Evolutionary conservation across 352 stramenopile species (phyloP), one percentile per base, ranked within the genome.

Genomic region (Elongisporangium anandrum): DNA sequence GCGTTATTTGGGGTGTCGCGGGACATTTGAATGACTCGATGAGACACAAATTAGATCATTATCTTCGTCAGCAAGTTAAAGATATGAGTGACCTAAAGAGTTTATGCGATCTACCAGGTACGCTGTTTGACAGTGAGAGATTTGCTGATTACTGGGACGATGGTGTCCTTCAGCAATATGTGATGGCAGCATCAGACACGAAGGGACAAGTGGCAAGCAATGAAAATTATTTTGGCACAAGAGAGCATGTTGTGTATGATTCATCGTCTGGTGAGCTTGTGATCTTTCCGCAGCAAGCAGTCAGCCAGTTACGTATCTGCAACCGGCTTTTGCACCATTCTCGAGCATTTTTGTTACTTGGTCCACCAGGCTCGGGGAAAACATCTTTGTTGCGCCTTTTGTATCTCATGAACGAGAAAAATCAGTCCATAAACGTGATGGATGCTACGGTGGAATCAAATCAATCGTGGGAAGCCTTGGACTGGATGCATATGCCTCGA

Each of bases 1-100:
- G 72, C n/a, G 61, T 85, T 2, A 54, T 83, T 0, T 90, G 76
- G 77, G 77, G 75, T 0, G 75, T 85, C 50, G 26, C 57, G 4
- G 75, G 77, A 0, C 80, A 88, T n/a, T 38, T 87, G 0, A 24
- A 26, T 7, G 76, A 85, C 21, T 16, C 64, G 0, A 56, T 65
- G 10, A 72, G 73, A 13, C 61, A 72, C 21, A 87, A 87, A 22
- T 50, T 90, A 13, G 80, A 90, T 26, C 70, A 69, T 22, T 73
- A 70, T 39, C 23, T 88, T 8, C 72, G 72, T 21, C 49, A 60
- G 1, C 66, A 84, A 15, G 56, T 70, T 16, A 84, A 88, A 48
- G 64, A 69, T 8, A 58, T 66, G 10, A 60, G 57, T 8, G 70
- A 81, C 19, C 60, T 72, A 1, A 78, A 73, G 13, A 66, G 74